Evolutionary conservation across 805 yeast genomes (phyloP).

Genomic region (Kregervanrija delftensis): DNA sequence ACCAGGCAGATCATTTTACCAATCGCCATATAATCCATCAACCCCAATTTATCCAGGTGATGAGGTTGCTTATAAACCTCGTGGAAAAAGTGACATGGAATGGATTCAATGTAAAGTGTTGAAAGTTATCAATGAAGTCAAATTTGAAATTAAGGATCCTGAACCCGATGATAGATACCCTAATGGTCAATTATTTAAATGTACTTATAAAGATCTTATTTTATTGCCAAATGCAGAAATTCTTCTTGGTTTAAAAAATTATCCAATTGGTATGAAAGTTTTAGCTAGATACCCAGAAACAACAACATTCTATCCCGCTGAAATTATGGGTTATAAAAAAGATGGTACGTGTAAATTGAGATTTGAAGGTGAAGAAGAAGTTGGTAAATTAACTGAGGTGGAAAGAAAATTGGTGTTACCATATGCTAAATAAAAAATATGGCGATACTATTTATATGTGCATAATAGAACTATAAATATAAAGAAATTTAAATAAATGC

Average conservation of each 20-base stretch:
- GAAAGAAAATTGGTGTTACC: constrained; percentile 79
- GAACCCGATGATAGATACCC: constrained; percentile 94
- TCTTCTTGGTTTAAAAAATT: constrained; percentile 34
- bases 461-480: too few relatives aligned
- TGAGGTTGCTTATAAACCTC: constrained; percentile 82
- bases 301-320: constrained; percentile 93
- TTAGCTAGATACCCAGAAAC: constrained; percentile 96
- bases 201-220: constrained; percentile 73
- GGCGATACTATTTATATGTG: too few relatives aligned
- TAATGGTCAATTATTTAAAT: constrained; percentile 79
- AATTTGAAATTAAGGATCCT: constrained; percentile 91
- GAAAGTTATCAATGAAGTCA: constrained; percentile 38
- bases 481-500: too few relatives aligned
- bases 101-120: constrained; percentile 96
- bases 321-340: constrained; percentile 69
- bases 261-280: constrained; percentile 74
- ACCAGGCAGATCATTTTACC: constrained; percentile 13
- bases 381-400: constrained; percentile 90
- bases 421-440: constrained; percentile 34
- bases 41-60: constrained; percentile 39
- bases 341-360: constrained; percentile 72
- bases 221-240: constrained; percentile 45
- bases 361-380: constrained; percentile 97
- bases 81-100: constrained; percentile 59
- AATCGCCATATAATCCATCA: constrained; percentile 16